These are phyloP conservation scores for Striga asiatica DNA, from an alignment of 257 asterid genomes.

Conservation along the genomic window DNA sequence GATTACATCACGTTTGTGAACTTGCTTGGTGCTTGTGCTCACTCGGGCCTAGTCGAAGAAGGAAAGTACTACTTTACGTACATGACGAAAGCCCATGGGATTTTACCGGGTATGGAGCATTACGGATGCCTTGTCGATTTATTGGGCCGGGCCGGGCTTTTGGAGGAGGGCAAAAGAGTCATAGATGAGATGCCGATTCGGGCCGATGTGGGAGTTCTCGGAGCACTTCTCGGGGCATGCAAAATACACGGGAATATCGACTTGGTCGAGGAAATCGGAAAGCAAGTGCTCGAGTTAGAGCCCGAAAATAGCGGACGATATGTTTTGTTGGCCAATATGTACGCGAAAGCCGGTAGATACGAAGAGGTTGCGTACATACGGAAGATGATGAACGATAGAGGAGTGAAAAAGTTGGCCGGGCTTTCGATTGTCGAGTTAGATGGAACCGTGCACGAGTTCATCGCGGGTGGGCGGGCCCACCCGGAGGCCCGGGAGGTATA, in stretches of 20 bases:
- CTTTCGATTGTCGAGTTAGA: conserved; percentile 48
- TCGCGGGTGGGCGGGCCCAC: conserved; percentile 73
- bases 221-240: conserved; percentile 88
- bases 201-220: conserved; percentile 62
- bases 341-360: conserved; percentile 62
- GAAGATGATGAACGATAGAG: conserved; percentile 77
- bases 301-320: conserved; percentile 78
- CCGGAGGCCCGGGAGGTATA: conserved; percentile 54
- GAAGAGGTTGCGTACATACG: conserved; percentile 61
- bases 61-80: conserved; percentile 45
- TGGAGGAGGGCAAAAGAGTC: conserved; percentile 51
- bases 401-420: conserved; percentile 69
- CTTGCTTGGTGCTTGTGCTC: conserved; percentile 71
- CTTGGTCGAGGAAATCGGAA: conserved; percentile 64
- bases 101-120: conserved; percentile 75
- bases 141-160: conserved; percentile 76
- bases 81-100: conserved; percentile 44
- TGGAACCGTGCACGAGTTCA: conserved; percentile 49
- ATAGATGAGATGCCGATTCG: conserved; percentile 57
- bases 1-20: conserved; percentile 73
- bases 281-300: conserved; percentile 52
- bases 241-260: conserved; percentile 55
- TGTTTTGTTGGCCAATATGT: conserved; percentile 60
- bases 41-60: conserved; percentile 66
- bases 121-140: conserved; percentile 84